These are phyloP conservation scores for Elongisporangium prolatum DNA, from an alignment of 352 stramenopile species.

Conservation along the genomic window DNA sequence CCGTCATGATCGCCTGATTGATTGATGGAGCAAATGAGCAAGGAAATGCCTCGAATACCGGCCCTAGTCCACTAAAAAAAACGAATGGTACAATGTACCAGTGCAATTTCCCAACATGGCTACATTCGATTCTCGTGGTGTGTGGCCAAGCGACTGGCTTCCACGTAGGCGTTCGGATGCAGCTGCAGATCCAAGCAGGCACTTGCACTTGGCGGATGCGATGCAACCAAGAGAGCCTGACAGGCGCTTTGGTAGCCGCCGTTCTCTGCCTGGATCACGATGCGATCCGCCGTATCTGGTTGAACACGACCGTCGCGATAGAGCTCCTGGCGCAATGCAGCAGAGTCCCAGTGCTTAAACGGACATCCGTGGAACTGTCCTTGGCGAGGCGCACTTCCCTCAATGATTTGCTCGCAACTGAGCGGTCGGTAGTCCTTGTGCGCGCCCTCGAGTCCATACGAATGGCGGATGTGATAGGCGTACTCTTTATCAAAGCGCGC, in stretches of 20 bases:
- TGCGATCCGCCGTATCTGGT: slow-evolving; percentile 11
- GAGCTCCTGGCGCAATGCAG: slow-evolving; percentile 42
- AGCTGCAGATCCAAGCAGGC: slow-evolving; percentile 3
- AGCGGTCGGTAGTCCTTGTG: slow-evolving; percentile 66
- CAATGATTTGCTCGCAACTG: slow-evolving; percentile 56
- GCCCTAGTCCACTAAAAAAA: neutral
- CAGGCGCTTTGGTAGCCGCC: slow-evolving; percentile 43
- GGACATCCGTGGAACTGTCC: slow-evolving; percentile 81
- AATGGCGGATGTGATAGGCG: slow-evolving; percentile 85
- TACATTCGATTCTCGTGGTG: neutral
- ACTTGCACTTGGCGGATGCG: slow-evolving; percentile 12
- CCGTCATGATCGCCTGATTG: neutral
- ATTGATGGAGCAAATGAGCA: neutral
- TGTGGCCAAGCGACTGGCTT: slow-evolving; percentile 25
- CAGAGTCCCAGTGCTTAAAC: slow-evolving; percentile 67
- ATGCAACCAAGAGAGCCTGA: slow-evolving; percentile 37
- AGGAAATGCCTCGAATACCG: neutral
- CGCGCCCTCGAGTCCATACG: slow-evolving; percentile 77
- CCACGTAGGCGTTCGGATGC: slow-evolving; percentile 59
- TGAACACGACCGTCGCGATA: slow-evolving; percentile 17
- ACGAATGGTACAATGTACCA: neutral
- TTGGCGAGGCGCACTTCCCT: slow-evolving; percentile 30
- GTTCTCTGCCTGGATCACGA: slow-evolving; percentile 23
- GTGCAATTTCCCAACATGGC: neutral
- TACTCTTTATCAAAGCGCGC: slow-evolving; percentile 83